Percentiles rank a stretch among this genome's conserved stretches.
Conservation (phyloP, 2,329 filamentous ascomycete genomes). For the Xylaria sp. region DNA sequence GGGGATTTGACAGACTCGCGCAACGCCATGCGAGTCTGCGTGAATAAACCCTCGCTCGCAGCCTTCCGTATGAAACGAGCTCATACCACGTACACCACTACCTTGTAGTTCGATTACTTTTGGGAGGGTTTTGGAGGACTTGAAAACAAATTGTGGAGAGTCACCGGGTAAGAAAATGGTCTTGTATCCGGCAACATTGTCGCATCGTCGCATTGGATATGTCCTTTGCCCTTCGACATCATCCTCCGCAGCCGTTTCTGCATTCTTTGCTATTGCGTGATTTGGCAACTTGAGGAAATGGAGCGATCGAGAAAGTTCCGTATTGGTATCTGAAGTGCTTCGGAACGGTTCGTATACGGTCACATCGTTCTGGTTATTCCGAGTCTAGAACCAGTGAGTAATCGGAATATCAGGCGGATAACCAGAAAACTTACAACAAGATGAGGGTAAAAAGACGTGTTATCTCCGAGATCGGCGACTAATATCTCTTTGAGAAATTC, state of each 20-base stretch:
- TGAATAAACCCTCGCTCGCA: conserved; percentile 88
- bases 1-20: conserved; percentile 80
- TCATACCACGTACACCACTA: conserved; percentile 75
- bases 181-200: conserved; percentile 80
- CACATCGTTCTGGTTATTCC: conserved; percentile 83
- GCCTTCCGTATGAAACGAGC: conserved; percentile 78
- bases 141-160: conserved; percentile 84
- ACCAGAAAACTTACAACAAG: conserved; percentile 73
- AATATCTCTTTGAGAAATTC: conserved; percentile 83
- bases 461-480: conserved; percentile 86
- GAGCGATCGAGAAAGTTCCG: conserved; percentile 67
- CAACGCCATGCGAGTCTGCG: conserved; percentile 76
- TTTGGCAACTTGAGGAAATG: conserved; percentile 83
- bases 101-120: conserved; percentile 79
- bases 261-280: conserved; percentile 70
- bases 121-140: conserved; percentile 80
- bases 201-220: conserved; percentile 66
- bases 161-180: conserved; percentile 84
- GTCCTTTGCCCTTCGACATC: conserved; percentile 60
- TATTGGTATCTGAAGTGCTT: conserved; percentile 52
- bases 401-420: neutral
- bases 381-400: conserved; percentile 63
- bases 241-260: conserved; percentile 62
- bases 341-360: conserved; percentile 87
- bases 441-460: conserved; percentile 76